Base-by-base conservation (phyloP, 2,329 filamentous ascomycete genomes). In the Scytalidium lignicola region DNA sequence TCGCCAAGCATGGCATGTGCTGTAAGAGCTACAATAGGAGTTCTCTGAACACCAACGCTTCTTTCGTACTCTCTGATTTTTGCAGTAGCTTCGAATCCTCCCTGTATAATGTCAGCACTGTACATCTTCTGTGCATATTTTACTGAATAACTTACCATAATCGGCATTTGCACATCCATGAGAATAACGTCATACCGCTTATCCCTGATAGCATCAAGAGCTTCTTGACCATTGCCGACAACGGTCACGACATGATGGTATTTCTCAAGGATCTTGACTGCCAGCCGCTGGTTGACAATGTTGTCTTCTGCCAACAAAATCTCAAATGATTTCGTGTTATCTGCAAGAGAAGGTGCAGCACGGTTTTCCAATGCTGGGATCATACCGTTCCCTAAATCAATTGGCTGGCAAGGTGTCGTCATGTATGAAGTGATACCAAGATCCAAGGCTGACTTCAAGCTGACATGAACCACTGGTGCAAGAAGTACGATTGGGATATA, bases 151-250 rank as follows among this genome's bases (percentile, higher is more conserved):
- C 82, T 73, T 71, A 88, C 85, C 91, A 97, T 97, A 62, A 97
- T 88, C n/a, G 93, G 93, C 93, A 99, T 99, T 67, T 97, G 93
- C 17, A 99, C 93, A 65, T 99, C 93, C 93, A 99, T 99, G 44
- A 99, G 78, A 56, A 99, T 93, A 53, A 96, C 89, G 67, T 99
- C 93, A 66, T 95, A 99, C 65, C 89, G 86, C 71, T 87, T 92
- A 65, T 85, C 82, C 75, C 95, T 91, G 59, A 96, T 84, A n/a
- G 88, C 85, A 64, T 96, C 88, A 13, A 97, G 83, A 1, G 93
- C 93, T 64, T 97, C 92, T 56, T 91, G 79, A 53, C 93, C 93
- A 65, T 99, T 99, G 61, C 91, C 90, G 41, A 96, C 93, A 20
- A 99, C 93, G 1, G 88, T 92, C 20, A 95, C 89, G 21, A 85